Base-by-base conservation (phyloP, 2,329 filamentous ascomycete genomes). In the Pseudogymnoascus sp. region DNA sequence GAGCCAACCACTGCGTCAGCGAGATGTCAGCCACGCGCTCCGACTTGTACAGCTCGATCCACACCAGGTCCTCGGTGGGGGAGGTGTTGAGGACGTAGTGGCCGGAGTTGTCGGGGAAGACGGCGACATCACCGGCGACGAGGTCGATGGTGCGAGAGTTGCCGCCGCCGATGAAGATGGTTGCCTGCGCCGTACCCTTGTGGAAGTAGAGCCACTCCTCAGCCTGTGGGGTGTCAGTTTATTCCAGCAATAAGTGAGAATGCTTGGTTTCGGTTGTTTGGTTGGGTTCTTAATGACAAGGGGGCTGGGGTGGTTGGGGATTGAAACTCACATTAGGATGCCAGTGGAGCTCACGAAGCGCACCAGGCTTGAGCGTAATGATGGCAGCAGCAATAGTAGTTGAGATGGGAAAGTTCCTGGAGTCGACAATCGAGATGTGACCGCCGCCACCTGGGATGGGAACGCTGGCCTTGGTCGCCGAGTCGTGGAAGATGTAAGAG, bases 171-270 rank as follows among this genome's bases (percentile, higher is more conserved):
- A 84, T 83, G 71, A 88, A 89, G 2, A 88, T 83, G 0, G 85
- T 89, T 0, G 86, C 86, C 25, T 82, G 81, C 0, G 77, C 87
- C 1, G 78, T 74, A 23, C 86, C 87, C 64, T 82, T 77, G 71
- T 88, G 84, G 76, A 90, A 89, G 74, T 89, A 89, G 2, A 89
- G 74, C 87, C 87, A 89, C 72, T 89, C 87, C 68, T 89, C 84
- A 4, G 84, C 84, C 82, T 86, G 64, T 10, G 21, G 64, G 11
- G 23, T 46, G 46, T 56, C 6, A 56, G 46, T 25, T 34, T 14
- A 34, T 6, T 56, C 4, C 25, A 64, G 7, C 3, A 7, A 61
- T 25, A 38, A 34, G 1, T 10, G 5, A 18, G 18, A n/a, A 46
- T 53, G 36, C 42, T 40, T 44, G 31, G 4, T 38, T 28, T 44